These are phyloP conservation scores for Pleurotus djamor DNA, from an alignment of 768 basidiomycete genomes.

Conservation along the genomic window DNA sequence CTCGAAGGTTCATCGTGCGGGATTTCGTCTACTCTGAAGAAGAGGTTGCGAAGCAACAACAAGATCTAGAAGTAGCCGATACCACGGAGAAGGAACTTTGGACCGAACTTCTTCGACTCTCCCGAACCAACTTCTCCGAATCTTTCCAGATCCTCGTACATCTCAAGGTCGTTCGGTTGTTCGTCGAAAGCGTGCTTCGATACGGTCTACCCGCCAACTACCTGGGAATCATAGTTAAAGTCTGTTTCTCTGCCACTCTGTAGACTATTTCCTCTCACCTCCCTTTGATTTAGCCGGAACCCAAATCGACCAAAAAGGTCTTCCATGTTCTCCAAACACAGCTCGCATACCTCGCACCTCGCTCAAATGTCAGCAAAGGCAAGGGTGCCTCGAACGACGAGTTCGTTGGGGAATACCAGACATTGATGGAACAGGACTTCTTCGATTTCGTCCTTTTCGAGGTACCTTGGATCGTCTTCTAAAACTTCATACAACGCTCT, in stretches of 20 bases:
- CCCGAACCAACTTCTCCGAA: slow-evolving; percentile 96
- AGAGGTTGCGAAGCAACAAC: slow-evolving; percentile 72
- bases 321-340: slow-evolving; percentile 71
- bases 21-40: slow-evolving; percentile 91
- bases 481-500: slow-evolving; percentile 20
- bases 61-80: slow-evolving; percentile 78
- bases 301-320: slow-evolving; percentile 79
- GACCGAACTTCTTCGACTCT: slow-evolving; percentile 89
- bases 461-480: slow-evolving; percentile 84
- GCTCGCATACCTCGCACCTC: slow-evolving; percentile 79
- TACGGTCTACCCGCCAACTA: slow-evolving; percentile 96
- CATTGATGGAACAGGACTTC: slow-evolving; percentile 92
- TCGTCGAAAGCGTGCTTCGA: slow-evolving; percentile 92
- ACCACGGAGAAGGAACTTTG: slow-evolving; percentile 95
- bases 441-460: slow-evolving; percentile 95
- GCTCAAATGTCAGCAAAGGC: slow-evolving; percentile 48
- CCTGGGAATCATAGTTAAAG: slow-evolving; percentile 78
- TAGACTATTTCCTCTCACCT: not conserved
- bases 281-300: slow-evolving; percentile 63
- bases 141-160: slow-evolving; percentile 93
- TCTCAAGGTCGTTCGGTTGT: slow-evolving; percentile 87
- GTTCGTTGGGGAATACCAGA: slow-evolving; percentile 88
- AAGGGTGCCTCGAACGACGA: slow-evolving; percentile 53
- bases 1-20: slow-evolving; percentile 81
- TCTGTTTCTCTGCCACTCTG: slow-evolving; percentile 22